Percentiles rank a stretch among this genome's conserved stretches.
Conservation (phyloP, 176 grass and related monocot species). For the Calamus simplicifolius region DNA sequence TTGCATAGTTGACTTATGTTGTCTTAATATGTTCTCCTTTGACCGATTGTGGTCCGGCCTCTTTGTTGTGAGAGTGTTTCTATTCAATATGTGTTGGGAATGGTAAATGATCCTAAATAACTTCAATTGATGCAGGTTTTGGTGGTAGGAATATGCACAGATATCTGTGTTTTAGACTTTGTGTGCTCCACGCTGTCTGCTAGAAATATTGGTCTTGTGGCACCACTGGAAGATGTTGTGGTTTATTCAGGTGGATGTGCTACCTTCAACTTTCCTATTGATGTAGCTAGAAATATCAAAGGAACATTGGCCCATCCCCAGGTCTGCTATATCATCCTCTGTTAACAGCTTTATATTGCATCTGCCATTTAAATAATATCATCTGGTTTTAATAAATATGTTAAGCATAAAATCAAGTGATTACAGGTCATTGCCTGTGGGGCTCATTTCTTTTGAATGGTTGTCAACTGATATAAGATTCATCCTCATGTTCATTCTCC, state of each 20-base stretch:
- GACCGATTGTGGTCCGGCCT: too few relatives aligned
- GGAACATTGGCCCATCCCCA: not conserved
- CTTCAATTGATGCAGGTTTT: slow-evolving; percentile 7
- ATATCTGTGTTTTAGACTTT: slow-evolving; percentile 22
- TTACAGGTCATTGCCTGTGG: too few relatives aligned
- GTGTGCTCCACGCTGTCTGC: slow-evolving; percentile 17
- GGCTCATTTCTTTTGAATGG: too few relatives aligned
- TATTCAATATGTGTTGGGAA: too few relatives aligned
- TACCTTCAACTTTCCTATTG: slow-evolving; percentile 5
- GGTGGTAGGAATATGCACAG: slow-evolving; percentile 24
- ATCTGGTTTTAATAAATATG: not conserved
- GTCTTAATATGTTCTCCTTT: too few relatives aligned
- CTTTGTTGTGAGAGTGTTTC: too few relatives aligned
- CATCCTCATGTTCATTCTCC: too few relatives aligned
- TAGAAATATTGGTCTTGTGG: slow-evolving; percentile 14
- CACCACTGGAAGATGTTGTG: slow-evolving; percentile 18
- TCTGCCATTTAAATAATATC: not conserved
- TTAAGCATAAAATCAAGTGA: too few relatives aligned
- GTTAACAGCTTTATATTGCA: not conserved
- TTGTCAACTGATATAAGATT: too few relatives aligned
- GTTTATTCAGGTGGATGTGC: slow-evolving; percentile 22
- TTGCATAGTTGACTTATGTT: too few relatives aligned
- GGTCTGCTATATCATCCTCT: not conserved
- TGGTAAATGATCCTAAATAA: too few relatives aligned
- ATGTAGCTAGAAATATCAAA: slow-evolving; percentile 12